Base-by-base conservation (phyloP, 768 basidiomycete species). In the Suillus tomentosus region DNA sequence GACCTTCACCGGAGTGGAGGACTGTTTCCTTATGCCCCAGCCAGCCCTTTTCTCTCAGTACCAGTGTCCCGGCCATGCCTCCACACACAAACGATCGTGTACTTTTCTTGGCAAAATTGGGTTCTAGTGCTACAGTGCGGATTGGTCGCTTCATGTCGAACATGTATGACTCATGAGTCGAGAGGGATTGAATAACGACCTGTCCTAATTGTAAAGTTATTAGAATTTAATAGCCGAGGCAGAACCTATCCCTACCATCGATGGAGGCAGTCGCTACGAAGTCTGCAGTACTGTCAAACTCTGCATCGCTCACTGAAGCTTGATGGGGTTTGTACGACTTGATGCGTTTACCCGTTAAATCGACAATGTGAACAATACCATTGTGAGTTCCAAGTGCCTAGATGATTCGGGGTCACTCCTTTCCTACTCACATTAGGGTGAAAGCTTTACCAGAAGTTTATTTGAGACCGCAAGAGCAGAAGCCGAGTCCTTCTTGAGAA, bases 21-120 rank as follows among this genome's bases (percentile, higher is more conserved):
- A 89, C 75, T 0, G 89, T 92, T 74, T 96, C 95, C 71, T 93
- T 97, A 70, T 97, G 92, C 0, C 96, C 95, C 1, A 98, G 78
- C 96, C 97, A 98, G 7, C 95, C 93, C 73, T 97, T 98, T 80
- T 98, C 96, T 67, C 92, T 87, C 69, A 97, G 70, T n/a, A 92
- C 80, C 34, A 99, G 79, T 24, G 83, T 87, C 5, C 97, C 96
- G 0, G 93, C 90, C 83, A 96, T 84, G 10, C 97, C 97, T 24
- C 96, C 97, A 62, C 91, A 94, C 13, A 97, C 91, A 69, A 97
- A 90, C 0, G 91, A 85, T 24, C 94, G 84, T 9, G 91, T 85
- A 43, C 83, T 82, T 58, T 85, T 86, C 76, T 91, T 92, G 4
- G 90, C 86, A 66, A 96, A 99, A 65, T 88, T 84, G 7, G 97